These are phyloP conservation scores for Leishmania guyanensis DNA, from an alignment of 208 protist species.

Conservation along the genomic window DNA sequence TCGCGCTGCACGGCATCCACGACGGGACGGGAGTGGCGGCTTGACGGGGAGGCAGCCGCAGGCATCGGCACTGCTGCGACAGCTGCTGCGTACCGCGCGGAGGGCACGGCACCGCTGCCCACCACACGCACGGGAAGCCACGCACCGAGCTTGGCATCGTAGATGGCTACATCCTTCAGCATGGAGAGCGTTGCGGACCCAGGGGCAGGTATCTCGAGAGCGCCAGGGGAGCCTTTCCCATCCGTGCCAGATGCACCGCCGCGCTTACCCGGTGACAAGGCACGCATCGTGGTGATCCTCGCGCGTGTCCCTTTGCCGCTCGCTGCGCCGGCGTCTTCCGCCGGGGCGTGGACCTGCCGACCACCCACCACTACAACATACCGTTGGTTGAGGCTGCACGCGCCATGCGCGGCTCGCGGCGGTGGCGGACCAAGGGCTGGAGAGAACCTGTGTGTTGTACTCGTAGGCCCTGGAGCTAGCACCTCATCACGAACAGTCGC, in stretches of 20 bases:
- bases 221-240: neutral
- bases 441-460: neutral
- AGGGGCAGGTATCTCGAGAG: slow-evolving; percentile 12
- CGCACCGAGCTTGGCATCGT: slow-evolving; percentile 35
- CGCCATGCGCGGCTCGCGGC: slow-evolving; percentile 61
- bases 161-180: slow-evolving; percentile 51
- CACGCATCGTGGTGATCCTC: slow-evolving; percentile 1
- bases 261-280: slow-evolving; percentile 16
- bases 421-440: slow-evolving; percentile 13
- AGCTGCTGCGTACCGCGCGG: slow-evolving; percentile 56
- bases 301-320: slow-evolving; percentile 29
- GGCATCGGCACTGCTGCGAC: slow-evolving; percentile 46
- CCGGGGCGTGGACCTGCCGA: slow-evolving; percentile 36
- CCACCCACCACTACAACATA: slow-evolving; percentile 75
- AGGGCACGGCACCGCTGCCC: slow-evolving; percentile 34
- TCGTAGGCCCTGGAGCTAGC: neutral
- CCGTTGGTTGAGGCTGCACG: slow-evolving; percentile 56
- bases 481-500: neutral
- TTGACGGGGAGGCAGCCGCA: neutral
- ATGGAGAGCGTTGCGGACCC: slow-evolving; percentile 11
- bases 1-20: slow-evolving; percentile 34
- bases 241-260: slow-evolving; percentile 12
- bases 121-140: slow-evolving; percentile 63
- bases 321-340: slow-evolving; percentile 6
- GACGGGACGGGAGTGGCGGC: slow-evolving; percentile 19